phyloP scores from a whole-genome alignment of 2,329 filamentous ascomycete genomes.

The Sporothrix inflata region DNA sequence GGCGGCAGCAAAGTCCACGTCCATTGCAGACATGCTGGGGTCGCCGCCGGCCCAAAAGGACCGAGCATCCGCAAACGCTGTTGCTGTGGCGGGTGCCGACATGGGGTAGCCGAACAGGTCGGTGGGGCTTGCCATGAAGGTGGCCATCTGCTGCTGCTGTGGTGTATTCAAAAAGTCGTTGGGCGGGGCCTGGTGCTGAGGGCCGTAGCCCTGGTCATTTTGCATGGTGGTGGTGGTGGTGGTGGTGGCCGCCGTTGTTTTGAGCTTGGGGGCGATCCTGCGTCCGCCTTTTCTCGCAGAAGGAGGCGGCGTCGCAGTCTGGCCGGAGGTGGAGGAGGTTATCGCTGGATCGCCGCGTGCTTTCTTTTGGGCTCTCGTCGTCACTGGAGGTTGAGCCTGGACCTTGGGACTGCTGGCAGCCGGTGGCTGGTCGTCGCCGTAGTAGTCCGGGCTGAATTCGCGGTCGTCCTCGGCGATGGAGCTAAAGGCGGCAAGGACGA shows the following conservation, averaged over 20 bases:
- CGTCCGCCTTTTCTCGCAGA: constrained; percentile 59
- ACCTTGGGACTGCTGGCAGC: constrained; percentile 35
- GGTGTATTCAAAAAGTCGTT: constrained; percentile 50
- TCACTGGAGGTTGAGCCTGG: neutral
- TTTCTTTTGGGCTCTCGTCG: constrained; percentile 48
- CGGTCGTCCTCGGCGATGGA: constrained; percentile 27
- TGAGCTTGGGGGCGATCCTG: constrained; percentile 57
- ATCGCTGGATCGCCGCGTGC: constrained; percentile 37
- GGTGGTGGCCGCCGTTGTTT: constrained; percentile 33
- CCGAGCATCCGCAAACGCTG: constrained; percentile 49
- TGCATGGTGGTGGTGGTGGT: constrained; percentile 51
- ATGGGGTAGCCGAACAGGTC: constrained; percentile 65
- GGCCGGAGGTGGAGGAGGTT: constrained; percentile 39
- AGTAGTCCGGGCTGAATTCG: constrained; percentile 16
- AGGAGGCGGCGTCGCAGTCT: constrained; percentile 64
- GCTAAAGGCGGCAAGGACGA: constrained; percentile 40
- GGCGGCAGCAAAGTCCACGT: constrained; percentile 59
- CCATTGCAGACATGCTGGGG: constrained; percentile 55
- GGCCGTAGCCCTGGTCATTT: constrained; percentile 57
- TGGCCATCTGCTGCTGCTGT: constrained; percentile 53
- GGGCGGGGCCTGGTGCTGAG: constrained; percentile 44
- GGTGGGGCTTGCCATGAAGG: constrained; percentile 51
- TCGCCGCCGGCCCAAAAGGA: constrained; percentile 59
- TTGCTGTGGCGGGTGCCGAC: constrained; percentile 57
- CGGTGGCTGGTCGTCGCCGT: constrained; percentile 36